Percentiles rank a stretch among this genome's conserved stretches.
Evolutionary conservation across 1,139 yeast species (phyloP).

Genomic region (Petasospora fabianii): DNA sequence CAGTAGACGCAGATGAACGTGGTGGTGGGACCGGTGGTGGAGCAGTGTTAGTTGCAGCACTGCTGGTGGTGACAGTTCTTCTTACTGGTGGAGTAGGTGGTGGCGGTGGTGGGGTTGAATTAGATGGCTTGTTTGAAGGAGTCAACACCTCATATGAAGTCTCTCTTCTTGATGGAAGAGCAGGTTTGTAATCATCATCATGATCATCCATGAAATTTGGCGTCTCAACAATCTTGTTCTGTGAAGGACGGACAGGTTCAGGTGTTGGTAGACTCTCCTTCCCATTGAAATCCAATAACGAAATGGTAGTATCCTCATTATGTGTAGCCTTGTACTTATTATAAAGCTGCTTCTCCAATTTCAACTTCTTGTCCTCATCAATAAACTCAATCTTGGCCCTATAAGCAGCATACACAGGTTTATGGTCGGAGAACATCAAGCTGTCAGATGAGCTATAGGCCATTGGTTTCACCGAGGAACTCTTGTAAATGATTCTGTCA

Average conservation of each 20-base stretch:
- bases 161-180: slow-evolving; percentile 27
- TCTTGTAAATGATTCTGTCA: slow-evolving; percentile 72
- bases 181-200: slow-evolving; percentile 12
- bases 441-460: slow-evolving; percentile 54
- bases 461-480: slow-evolving; percentile 49
- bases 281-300: slow-evolving; percentile 11
- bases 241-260: not conserved
- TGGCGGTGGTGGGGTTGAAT: slow-evolving; percentile 11
- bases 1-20: slow-evolving; percentile 14
- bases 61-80: too few species aligned
- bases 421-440: slow-evolving; percentile 78
- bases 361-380: slow-evolving; percentile 51
- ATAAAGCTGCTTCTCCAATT: slow-evolving; percentile 49
- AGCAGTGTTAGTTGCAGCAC: slow-evolving; percentile 4
- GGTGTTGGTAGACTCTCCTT: not conserved
- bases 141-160: slow-evolving; percentile 8
- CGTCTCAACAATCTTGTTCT: not conserved
- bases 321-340: slow-evolving; percentile 40
- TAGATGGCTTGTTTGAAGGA: slow-evolving; percentile 8
- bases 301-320: slow-evolving; percentile 7
- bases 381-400: slow-evolving; percentile 60
- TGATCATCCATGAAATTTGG: slow-evolving; percentile 14
- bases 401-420: slow-evolving; percentile 83
- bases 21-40: slow-evolving; percentile 16
- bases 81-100: slow-evolving; percentile 15